Evolutionary conservation across 2,329 filamentous ascomycete genomes (phyloP).

Genomic region (Massarina eburnea): DNA sequence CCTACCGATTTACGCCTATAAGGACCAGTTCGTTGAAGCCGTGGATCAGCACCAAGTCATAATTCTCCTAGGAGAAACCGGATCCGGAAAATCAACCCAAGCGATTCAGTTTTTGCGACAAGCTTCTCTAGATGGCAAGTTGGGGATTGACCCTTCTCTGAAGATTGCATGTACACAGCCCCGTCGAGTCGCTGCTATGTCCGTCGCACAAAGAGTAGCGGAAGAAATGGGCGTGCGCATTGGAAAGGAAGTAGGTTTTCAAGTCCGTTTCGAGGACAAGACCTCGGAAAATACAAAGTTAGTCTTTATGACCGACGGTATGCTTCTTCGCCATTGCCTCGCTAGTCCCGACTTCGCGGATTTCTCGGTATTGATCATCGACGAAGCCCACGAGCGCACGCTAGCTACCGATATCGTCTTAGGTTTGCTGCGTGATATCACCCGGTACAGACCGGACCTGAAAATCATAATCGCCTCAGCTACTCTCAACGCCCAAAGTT

Average conservation of each 20-base stretch:
- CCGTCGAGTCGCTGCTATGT: constrained; percentile 94
- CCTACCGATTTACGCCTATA: constrained; percentile 85
- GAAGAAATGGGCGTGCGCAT: constrained; percentile 91
- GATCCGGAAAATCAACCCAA: constrained; percentile 94
- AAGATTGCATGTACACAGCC: constrained; percentile 87
- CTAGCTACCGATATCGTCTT: constrained; percentile 88
- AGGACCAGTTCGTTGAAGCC: constrained; percentile 83
- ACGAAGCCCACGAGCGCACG: constrained; percentile 94
- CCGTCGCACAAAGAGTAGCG: constrained; percentile 90
- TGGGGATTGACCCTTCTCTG: constrained; percentile 51
- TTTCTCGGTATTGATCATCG: constrained; percentile 91
- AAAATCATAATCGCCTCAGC: constrained; percentile 92
- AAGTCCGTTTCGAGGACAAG: constrained; percentile 90
- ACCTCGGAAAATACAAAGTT: constrained; percentile 88
- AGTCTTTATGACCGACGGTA: constrained; percentile 97
- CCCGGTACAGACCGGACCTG: constrained; percentile 77
- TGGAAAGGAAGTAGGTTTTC: constrained; percentile 90
- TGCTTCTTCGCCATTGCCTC: constrained; percentile 87
- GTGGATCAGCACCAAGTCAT: constrained; percentile 83
- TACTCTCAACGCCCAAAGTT: constrained; percentile 92
- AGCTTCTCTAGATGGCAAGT: constrained; percentile 58
- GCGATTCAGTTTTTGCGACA: constrained; percentile 81
- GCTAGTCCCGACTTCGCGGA: constrained; percentile 80
- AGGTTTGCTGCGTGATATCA: constrained; percentile 85
- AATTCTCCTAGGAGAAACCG: constrained; percentile 92